Conservation (phyloP, 768 basidiomycete species). For the Sporobolomyces phaffii region DNA sequence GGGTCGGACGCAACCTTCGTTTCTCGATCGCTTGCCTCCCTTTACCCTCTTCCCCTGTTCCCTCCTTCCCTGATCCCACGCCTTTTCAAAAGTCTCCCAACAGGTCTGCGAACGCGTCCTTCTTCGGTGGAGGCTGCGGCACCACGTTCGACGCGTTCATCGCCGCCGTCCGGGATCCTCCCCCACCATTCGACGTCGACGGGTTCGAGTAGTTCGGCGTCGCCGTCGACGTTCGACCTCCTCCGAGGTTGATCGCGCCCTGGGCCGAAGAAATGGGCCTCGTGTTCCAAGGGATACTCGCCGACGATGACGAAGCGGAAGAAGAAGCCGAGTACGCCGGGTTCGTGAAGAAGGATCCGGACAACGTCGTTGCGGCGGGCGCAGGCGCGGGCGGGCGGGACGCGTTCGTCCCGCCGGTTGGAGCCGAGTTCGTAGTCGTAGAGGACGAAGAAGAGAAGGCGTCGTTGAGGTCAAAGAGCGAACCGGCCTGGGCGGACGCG, state of each 20-base stretch:
- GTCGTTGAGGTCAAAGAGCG: constrained; percentile 35
- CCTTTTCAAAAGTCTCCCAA: constrained; percentile 42
- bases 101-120: constrained; percentile 49
- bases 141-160: constrained; percentile 2
- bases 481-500: not conserved
- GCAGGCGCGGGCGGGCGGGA: no score
- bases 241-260: constrained; percentile 16
- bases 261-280: constrained; percentile 7
- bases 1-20: no score
- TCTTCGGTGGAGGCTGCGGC: constrained; percentile 39
- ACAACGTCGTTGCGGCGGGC: not conserved
- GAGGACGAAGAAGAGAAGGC: constrained; percentile 15
- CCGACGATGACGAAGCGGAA: constrained; percentile 6
- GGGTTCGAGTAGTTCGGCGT: not conserved
- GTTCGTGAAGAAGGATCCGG: constrained; percentile 27
- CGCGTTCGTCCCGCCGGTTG: no score
- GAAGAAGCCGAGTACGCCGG: constrained; percentile 1
- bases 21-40: no score
- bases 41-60: no score
- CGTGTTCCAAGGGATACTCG: constrained; percentile 7
- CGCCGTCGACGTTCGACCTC: not conserved
- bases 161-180: not conserved
- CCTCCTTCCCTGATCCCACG: not conserved
- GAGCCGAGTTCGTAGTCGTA: not conserved
- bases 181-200: not conserved